Evolutionary conservation across 495 filamentous ascomycete species (phyloP).

Genomic region (Cercophora newfieldiana): DNA sequence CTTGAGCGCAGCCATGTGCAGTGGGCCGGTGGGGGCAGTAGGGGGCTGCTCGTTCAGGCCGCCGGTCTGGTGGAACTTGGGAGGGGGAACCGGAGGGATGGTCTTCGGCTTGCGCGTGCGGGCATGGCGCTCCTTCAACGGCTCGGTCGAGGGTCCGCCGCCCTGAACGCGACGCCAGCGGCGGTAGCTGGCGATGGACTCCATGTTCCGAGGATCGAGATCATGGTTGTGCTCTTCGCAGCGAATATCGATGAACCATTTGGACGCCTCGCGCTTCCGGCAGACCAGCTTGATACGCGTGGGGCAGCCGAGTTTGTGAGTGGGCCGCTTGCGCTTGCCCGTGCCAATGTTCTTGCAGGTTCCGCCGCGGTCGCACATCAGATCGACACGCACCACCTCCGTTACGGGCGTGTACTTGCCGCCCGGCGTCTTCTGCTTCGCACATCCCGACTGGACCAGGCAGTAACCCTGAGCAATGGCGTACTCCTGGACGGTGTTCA

Average conservation of each 20-base stretch:
- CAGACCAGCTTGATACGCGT: slow-evolving; percentile 29
- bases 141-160: slow-evolving; percentile 19
- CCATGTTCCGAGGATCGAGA: slow-evolving; percentile 26
- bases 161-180: slow-evolving; percentile 28
- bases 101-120: slow-evolving; percentile 18
- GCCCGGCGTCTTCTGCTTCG: slow-evolving; percentile 19
- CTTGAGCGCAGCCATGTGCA: slow-evolving; percentile 33
- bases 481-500: slow-evolving; percentile 26
- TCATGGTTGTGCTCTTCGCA: slow-evolving; percentile 36
- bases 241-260: slow-evolving; percentile 34
- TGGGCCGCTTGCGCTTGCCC: slow-evolving; percentile 27
- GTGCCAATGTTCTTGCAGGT: slow-evolving; percentile 30
- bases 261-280: slow-evolving; percentile 26
- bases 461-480: slow-evolving; percentile 33
- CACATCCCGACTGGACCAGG: slow-evolving; percentile 24
- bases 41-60: slow-evolving; percentile 6
- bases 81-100: slow-evolving; percentile 21
- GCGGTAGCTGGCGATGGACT: slow-evolving; percentile 29
- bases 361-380: slow-evolving; percentile 31
- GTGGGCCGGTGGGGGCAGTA: slow-evolving; percentile 21
- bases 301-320: slow-evolving; percentile 31
- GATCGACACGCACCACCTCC: slow-evolving; percentile 28
- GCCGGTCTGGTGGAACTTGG: slow-evolving; percentile 25
- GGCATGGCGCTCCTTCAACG: slow-evolving; percentile 24
- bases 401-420: slow-evolving; percentile 16